Evolutionary conservation across 2,329 filamentous ascomycete genomes (phyloP), one percentile per base, ranked within the genome.

Genomic region (Chrysoporthe deuterocubensis): DNA sequence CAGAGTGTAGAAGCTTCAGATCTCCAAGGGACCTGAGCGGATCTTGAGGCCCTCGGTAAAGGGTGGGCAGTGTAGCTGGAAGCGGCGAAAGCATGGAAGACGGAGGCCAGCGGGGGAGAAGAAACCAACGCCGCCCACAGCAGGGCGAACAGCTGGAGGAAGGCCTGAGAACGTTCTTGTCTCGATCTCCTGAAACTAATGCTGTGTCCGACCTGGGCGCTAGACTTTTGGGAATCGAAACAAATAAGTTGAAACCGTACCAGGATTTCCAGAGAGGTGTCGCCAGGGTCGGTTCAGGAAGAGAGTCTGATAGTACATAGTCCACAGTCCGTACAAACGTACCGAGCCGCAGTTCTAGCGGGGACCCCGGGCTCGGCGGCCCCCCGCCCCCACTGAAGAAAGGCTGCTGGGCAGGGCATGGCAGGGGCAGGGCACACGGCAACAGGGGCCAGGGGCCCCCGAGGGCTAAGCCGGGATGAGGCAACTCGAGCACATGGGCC

Each of bases 391-490:
- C 50, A 54, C 50, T 34, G 9, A 52, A 52, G 46, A 26, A 26
- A 18, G 48, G 26, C 48, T 32, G 21, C 48, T 52, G 48, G 13
- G 6, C 26, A 26, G 26, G 2, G 26, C 26, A 11, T 32, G 5
- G 21, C 48, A 52, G 13, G 21, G 48, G 21, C n/a, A 26, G 48
- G 48, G 48, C n/a, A n/a, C 21, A 21, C 11, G 52, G 32, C 42
- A 16, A n/a, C n/a, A 54, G n/a, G 52, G 26, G 32, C 21, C 26
- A 59, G 42, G 61, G 34, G 43, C 16, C n/a, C 4, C 1, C 7
- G 37, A 40, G 63, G 48, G 67, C 67, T 68, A 68, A 56, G 13
- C 52, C 67, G 59, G 67, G 64, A 66, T 44, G 21, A 65, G 26
- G 63, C 42, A 68, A 37, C 50, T 59, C 63, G 4, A 61, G 50